Conservation (phyloP, 2,329 filamentous ascomycete species). For the Ceratocystis cubensis region DNA sequence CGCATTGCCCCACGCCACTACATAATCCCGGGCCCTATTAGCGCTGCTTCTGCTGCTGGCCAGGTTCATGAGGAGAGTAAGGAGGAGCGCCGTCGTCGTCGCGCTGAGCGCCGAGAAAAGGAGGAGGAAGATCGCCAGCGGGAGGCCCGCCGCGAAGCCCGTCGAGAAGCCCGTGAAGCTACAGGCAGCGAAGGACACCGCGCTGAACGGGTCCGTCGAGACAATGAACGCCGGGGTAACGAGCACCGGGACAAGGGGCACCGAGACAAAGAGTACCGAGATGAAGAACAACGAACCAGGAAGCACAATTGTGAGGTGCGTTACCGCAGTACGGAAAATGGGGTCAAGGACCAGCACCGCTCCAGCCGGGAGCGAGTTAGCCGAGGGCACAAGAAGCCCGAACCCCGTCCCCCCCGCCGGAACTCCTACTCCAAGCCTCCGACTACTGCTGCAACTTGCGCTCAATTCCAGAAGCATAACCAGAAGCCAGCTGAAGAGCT, state of each 20-base stretch:
- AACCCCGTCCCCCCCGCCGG: background rate
- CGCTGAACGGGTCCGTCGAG: background rate
- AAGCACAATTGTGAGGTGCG: background rate
- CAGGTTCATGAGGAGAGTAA: background rate
- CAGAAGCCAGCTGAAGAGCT: too few relatives aligned
- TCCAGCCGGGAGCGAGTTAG: background rate
- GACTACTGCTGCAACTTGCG: background rate
- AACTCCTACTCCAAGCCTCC: background rate
- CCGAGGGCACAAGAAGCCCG: slow-evolving; percentile 1
- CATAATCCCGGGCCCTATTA: background rate
- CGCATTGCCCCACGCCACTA: background rate
- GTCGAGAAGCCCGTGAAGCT: background rate
- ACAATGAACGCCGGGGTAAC: background rate
- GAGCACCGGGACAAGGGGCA: background rate
- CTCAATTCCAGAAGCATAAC: background rate
- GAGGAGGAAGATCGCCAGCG: slow-evolving; percentile 2
- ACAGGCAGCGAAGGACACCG: background rate
- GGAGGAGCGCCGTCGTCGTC: background rate
- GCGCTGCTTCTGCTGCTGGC: background rate
- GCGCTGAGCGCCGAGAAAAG: background rate
- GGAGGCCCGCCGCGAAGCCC: background rate
- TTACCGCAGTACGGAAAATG: background rate
- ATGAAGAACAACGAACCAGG: background rate
- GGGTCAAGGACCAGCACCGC: background rate
- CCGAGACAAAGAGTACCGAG: background rate